These are phyloP conservation scores for Phaseolus coccineus DNA, from an alignment of 331 rosid genomes.

Conservation along the genomic window DNA sequence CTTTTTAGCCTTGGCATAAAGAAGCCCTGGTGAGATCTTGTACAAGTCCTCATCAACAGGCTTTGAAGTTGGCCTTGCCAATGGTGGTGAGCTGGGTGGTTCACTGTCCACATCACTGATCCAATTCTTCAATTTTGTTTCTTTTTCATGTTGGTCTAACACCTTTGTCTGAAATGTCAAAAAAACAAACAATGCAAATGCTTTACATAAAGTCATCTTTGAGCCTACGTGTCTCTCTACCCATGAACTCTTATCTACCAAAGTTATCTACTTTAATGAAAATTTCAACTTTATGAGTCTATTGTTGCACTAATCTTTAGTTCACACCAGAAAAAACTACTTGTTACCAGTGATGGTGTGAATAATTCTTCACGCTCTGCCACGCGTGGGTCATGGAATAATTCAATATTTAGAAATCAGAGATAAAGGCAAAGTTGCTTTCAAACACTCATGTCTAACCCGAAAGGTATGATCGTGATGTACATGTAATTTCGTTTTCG, in stretches of 20 bases:
- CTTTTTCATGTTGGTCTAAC: constrained; percentile 54
- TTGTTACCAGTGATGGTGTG: too few relatives aligned
- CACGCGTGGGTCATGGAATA: constrained; percentile 37
- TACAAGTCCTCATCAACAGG: constrained; percentile 89
- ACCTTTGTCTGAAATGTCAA: constrained; percentile 61
- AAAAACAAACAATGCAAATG: constrained; percentile 9
- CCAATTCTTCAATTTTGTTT: constrained; percentile 59
- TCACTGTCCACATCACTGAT: constrained; percentile 45
- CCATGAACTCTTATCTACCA: constrained; percentile 7
- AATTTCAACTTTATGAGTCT: constrained; percentile 12
- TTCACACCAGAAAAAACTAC: not conserved
- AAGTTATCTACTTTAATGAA: not conserved
- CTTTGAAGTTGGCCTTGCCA: constrained; percentile 59
- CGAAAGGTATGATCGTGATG: not conserved
- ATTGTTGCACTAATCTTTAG: constrained; percentile 3
- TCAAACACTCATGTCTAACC: constrained; percentile 12
- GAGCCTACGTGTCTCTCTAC: not conserved
- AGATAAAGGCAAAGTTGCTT: constrained; percentile 27
- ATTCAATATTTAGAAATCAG: not conserved
- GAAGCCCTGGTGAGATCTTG: constrained; percentile 73
- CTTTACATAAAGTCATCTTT: constrained; percentile 31
- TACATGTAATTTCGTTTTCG: not conserved
- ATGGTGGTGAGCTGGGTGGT: constrained; percentile 47
- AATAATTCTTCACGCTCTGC: not conserved
- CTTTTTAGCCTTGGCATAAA: constrained; percentile 72